Percentiles rank a stretch among this genome's conserved stretches.
Conservation (phyloP, 768 basidiomycete species). For the Macrolepiota dolichaula region DNA sequence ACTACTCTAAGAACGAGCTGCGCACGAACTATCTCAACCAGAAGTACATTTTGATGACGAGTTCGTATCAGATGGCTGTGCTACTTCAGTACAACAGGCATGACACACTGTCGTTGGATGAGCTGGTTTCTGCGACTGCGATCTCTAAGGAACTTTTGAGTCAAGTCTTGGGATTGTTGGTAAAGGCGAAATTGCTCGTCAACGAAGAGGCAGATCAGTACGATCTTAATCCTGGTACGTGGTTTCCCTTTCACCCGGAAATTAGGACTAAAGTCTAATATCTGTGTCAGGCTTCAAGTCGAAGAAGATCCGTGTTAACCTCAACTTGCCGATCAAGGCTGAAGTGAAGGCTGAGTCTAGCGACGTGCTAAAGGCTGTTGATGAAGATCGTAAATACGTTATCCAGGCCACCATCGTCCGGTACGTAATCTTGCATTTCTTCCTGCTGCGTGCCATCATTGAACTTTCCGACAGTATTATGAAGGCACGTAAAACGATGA, state of each 20-base stretch:
- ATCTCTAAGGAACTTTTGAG: constrained; percentile 79
- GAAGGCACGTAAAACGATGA: constrained; percentile 95
- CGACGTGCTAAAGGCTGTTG: constrained; percentile 91
- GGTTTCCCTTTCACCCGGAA: neutral
- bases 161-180: constrained; percentile 65
- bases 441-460: neutral
- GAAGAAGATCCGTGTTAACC: constrained; percentile 89
- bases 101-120: constrained; percentile 81
- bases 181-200: constrained; percentile 86
- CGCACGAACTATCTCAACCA: constrained; percentile 91
- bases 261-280: neutral
- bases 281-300: constrained; percentile 70
- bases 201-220: constrained; percentile 89
- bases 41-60: constrained; percentile 97
- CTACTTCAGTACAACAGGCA: constrained; percentile 91
- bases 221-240: constrained; percentile 78
- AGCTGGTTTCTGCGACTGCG: constrained; percentile 74
- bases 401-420: constrained; percentile 95
- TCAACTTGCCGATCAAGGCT: constrained; percentile 90
- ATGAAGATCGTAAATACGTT: constrained; percentile 95
- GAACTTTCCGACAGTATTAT: constrained; percentile 58
- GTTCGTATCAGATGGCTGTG: constrained; percentile 97
- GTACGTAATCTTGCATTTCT: constrained; percentile 25
- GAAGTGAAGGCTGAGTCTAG: constrained; percentile 89
- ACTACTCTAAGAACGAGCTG: constrained; percentile 96